phyloP scores from a whole-genome alignment of 352 stramenopile species.

The Pythium apleroticum region DNA sequence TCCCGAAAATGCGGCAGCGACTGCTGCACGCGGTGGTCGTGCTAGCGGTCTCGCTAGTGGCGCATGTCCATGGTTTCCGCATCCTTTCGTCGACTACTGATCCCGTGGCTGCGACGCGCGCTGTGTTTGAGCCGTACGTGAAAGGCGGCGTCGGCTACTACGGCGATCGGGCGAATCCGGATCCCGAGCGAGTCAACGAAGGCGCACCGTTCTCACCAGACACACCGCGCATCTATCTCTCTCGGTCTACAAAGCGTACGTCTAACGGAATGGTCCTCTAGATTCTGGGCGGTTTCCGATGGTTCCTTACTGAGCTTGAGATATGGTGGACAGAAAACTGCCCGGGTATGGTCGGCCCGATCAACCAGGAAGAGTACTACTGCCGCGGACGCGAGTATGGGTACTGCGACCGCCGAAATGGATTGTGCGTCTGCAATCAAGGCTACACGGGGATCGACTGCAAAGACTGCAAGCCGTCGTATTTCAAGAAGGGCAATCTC shows the following conservation, averaged over 20 bases:
- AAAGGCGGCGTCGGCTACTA: slow-evolving; percentile 80
- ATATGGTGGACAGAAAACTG: slow-evolving; percentile 59
- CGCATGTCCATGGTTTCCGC: slow-evolving; percentile 30
- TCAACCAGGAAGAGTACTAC: slow-evolving; percentile 90
- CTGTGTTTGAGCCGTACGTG: slow-evolving; percentile 84
- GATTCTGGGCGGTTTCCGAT: no score
- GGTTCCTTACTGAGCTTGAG: not conserved
- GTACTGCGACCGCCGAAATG: slow-evolving; percentile 93
- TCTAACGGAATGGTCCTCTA: not conserved
- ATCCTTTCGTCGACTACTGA: slow-evolving; percentile 39
- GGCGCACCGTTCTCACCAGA: slow-evolving; percentile 75
- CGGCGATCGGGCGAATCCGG: slow-evolving; percentile 67
- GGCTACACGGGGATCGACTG: slow-evolving; percentile 93
- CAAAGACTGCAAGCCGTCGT: slow-evolving; percentile 81
- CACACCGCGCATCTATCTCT: slow-evolving; percentile 58
- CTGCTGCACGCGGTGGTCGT: slow-evolving; percentile 2
- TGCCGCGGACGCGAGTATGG: slow-evolving; percentile 90
- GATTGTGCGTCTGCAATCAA: slow-evolving; percentile 93
- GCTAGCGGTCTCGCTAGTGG: not conserved
- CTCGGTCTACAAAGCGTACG: slow-evolving; percentile 40
- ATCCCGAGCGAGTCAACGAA: slow-evolving; percentile 82
- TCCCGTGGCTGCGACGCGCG: slow-evolving; percentile 29
- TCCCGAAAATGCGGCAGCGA: not conserved
- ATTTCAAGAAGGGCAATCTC: slow-evolving; percentile 80
- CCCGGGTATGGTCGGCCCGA: slow-evolving; percentile 85